Base-by-base conservation (phyloP, 371 early-diverging fungal genomes). In the Lichtheimia hyalospora region DNA sequence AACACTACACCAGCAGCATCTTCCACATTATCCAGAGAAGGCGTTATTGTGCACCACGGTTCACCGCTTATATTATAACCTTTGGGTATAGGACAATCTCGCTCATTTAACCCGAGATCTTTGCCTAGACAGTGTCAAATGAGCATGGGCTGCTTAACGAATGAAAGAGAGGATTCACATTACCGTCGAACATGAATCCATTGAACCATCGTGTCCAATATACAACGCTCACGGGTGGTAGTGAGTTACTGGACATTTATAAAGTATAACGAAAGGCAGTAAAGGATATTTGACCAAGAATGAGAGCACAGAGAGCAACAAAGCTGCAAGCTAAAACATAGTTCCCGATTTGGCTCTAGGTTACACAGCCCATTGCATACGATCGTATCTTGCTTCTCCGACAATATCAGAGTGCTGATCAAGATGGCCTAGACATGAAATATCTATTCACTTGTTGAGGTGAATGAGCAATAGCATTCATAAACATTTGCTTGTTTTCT, bases 151-250 rank as follows among this genome's bases (percentile, higher is more conserved):
- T 39, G 51, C 24, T 44, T n/a, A 43, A 24, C 6, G 12, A 34
- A 14, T 15, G 23, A 28, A 8, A 5, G 8, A 20, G 24, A 5
- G 10, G 13, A n/a, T 2, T 20, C 27, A 7, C 34, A 14, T 61
- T 57, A 67, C 67, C 67, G 40, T 58, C 67, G 39, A 67, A 67
- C 59, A 62, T 67, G 46, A 58, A 12, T 13, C 21, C 52, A 28
- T 66, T 62, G 54, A 75, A 75, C 70, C 70, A 75, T 27, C 44
- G 41, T 16, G 76, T 70, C 62, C 68, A 66, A 63, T 68, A 71
- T 3, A 72, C 65, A 28, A 75, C 62, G 54, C 60, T 62, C 16
- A 75, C 24, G 0, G 76, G 73, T 13, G 68, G 64, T 49, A 51
- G 27, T 15, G 51, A 51, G 3, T 2, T 27, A 10, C 10, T 34